Base-by-base conservation (phyloP, 345 rosid genomes). In the Boechera stricta region DNA sequence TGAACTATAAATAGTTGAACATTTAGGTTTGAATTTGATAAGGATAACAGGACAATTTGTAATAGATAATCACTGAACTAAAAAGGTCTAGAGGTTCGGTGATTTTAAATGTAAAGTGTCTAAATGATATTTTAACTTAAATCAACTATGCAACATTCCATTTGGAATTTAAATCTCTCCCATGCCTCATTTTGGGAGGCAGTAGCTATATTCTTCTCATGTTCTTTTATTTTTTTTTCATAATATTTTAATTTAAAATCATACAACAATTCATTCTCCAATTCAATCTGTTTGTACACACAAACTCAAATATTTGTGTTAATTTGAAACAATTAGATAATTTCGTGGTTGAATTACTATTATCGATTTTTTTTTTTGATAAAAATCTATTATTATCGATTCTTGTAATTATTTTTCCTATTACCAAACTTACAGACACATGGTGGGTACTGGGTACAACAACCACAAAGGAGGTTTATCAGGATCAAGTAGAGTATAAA, bases 141-240 rank as follows among this genome's bases (percentile, higher is more conserved):
- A 39, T 9, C 2, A 9, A 47, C 18, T 5, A 18, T 49, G 7
- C 54, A 67, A 57, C 67, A 66, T 58, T 58, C 60, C 67, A 38
- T 67, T 47, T 18, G 36, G 72, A 56, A 9, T 15, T 64, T 26
- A 67, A 58, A 5, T 47, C 51, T 66, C 51, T 4, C 72, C 72
- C 72, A 66, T 56, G 72, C 66, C 56, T 66, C 72, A 36, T 35
- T 10, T 56, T 57, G 66, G 59, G 66, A 56, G 51, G 66, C 65
- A 64, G 38, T 73, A 42, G 54, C 47, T 47, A 55, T 31, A 52
- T 73, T 73, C 47, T 64, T 42, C 13, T 73, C 56, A 54, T 55
- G n/a, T 33, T 71, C 24, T 59, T 21, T 24, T 42, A n/a, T 28
- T 21, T 10, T 33, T 18, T 51, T 66, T 58, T 45, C 42, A 32